Evolutionary conservation across 257 asterid species (phyloP).

Genomic region (Leonotis leonurus): DNA sequence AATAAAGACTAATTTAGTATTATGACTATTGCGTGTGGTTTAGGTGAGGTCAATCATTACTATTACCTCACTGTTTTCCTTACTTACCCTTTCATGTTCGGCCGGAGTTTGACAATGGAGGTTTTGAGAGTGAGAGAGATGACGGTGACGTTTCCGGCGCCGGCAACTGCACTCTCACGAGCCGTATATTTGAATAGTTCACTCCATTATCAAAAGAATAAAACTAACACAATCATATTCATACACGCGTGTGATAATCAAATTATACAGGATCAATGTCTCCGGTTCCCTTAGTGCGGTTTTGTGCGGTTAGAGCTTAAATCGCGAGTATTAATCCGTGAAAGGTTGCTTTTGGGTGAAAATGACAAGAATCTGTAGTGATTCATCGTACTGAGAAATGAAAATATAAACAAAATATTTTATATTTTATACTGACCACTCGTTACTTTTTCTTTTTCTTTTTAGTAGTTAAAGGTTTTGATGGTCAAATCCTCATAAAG

Average conservation of each 20-base stretch:
- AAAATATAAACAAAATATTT: neutral
- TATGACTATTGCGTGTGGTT: constrained; percentile 3
- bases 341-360: no score
- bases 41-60: constrained; percentile 1
- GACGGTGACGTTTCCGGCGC: constrained; percentile 15
- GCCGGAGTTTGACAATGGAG: neutral
- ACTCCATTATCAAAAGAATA: neutral
- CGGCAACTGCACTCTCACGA: constrained; percentile 14
- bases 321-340: no score
- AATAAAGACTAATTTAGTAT: neutral
- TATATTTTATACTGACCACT: neutral
- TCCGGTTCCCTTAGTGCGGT: neutral
- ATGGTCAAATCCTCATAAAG: neutral
- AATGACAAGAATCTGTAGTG: no score
- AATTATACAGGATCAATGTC: no score
- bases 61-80: neutral
- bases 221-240: no score
- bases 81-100: neutral
- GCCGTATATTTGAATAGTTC: neutral
- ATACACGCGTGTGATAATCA: no score
- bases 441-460: no score
- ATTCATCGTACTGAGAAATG: no score
- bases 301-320: neutral
- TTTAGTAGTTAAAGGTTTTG: neutral
- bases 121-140: neutral